phyloP scores from a whole-genome alignment of 2,329 filamentous ascomycete genomes.

The Colletotrichum falcatum region DNA sequence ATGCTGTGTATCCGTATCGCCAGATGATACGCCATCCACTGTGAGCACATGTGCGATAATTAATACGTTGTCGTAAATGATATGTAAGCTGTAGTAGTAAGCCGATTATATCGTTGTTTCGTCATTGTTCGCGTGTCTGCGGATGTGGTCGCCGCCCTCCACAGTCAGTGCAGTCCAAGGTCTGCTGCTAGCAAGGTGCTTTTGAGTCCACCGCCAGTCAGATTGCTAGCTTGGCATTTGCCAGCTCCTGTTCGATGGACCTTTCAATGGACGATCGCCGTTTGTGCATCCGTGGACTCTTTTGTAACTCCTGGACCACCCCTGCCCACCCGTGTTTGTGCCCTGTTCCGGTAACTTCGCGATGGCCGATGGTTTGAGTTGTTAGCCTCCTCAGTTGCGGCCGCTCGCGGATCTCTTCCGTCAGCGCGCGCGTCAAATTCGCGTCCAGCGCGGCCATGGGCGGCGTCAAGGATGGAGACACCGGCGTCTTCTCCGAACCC shows the following conservation, averaged over 20 bases:
- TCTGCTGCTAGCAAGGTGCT: slow-evolving; percentile 15
- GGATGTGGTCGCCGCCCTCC: background rate
- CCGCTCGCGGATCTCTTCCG: slow-evolving; percentile 58
- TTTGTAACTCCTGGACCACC: slow-evolving; percentile 72
- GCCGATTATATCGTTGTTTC: slow-evolving; percentile 16
- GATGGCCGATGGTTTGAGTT: slow-evolving; percentile 65
- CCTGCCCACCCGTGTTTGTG: slow-evolving; percentile 71
- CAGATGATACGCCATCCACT: background rate
- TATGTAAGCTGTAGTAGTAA: slow-evolving; percentile 24
- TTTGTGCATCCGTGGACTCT: slow-evolving; percentile 70
- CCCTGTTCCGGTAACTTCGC: slow-evolving; percentile 58
- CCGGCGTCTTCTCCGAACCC: slow-evolving; percentile 48
- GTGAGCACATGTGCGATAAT: slow-evolving; percentile 3
- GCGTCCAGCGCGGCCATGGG: slow-evolving; percentile 47
- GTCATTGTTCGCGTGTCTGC: slow-evolving; percentile 7
- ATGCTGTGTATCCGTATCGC: background rate
- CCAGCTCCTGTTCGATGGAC: slow-evolving; percentile 55
- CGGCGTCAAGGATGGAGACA: slow-evolving; percentile 44
- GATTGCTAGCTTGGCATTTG: slow-evolving; percentile 49
- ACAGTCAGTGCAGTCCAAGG: background rate
- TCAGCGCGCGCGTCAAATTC: slow-evolving; percentile 54
- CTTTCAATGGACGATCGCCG: slow-evolving; percentile 72
- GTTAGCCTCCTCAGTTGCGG: slow-evolving; percentile 65
- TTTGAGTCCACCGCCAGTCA: slow-evolving; percentile 43
- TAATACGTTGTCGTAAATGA: slow-evolving; percentile 24